Evolutionary conservation across 2,329 filamentous ascomycete genomes (phyloP).

Genomic region (Aspergillus calidoustus): DNA sequence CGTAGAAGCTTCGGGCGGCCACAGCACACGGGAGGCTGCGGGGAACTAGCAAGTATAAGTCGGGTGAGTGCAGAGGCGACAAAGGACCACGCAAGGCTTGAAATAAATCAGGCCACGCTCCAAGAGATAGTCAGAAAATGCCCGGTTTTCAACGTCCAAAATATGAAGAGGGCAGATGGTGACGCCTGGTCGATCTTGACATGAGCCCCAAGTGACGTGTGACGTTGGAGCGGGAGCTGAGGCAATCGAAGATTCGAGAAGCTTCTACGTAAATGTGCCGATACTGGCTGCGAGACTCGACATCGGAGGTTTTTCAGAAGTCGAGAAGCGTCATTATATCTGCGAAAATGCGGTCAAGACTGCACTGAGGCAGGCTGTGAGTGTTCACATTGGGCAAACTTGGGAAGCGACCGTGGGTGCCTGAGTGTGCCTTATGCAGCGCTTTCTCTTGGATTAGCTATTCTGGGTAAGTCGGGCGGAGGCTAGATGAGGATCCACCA

Average conservation of each 20-base stretch:
- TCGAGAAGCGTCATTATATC: background rate
- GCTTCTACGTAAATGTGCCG: slow-evolving; percentile 28
- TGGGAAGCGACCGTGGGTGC: slow-evolving; percentile 3
- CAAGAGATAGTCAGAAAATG: background rate
- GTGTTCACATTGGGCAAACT: slow-evolving; percentile 1
- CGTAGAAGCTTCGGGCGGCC: slow-evolving; percentile 37
- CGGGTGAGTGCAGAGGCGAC: background rate
- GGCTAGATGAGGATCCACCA: background rate
- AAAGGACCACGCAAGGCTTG: background rate
- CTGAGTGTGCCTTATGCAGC: slow-evolving; percentile 1
- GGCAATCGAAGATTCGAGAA: slow-evolving; percentile 45
- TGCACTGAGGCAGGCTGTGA: background rate
- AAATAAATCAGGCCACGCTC: slow-evolving; percentile 4
- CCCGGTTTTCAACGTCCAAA: slow-evolving; percentile 16
- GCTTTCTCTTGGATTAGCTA: background rate
- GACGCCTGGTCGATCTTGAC: slow-evolving; percentile 19
- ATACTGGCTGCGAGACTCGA: background rate
- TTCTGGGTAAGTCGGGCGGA: background rate
- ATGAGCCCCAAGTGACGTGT: slow-evolving; percentile 35
- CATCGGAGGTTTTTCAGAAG: background rate
- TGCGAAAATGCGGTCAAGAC: background rate
- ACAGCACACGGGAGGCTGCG: slow-evolving; percentile 1
- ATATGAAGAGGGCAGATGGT: slow-evolving; percentile 2
- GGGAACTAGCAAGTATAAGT: slow-evolving; percentile 2
- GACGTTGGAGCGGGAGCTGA: slow-evolving; percentile 30